These are phyloP conservation scores for Theileria annulata DNA, from an alignment of 169 alveolate genomes.

Conservation along the genomic window DNA sequence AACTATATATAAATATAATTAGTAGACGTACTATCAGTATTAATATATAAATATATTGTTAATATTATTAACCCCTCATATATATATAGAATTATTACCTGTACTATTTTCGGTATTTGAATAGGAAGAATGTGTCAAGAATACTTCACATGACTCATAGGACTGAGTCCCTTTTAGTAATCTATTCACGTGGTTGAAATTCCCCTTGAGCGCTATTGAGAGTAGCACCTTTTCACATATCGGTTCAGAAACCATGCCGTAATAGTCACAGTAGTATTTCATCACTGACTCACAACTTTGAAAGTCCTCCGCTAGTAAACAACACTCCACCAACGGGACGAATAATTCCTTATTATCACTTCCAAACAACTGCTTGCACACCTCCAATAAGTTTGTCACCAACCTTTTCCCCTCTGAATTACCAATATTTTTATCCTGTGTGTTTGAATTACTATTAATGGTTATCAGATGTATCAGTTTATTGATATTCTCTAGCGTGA, in stretches of 20 bases:
- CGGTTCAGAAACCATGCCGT: constrained; percentile 38
- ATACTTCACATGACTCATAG: constrained; percentile 34
- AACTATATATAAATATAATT: too few relatives aligned
- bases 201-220: constrained; percentile 46
- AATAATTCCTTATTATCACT: constrained; percentile 39
- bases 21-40: too few relatives aligned
- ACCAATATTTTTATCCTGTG: background rate
- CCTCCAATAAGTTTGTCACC: constrained; percentile 12
- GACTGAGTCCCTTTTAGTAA: constrained; percentile 25
- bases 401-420: too few relatives aligned
- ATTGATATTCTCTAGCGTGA: constrained; percentile 32
- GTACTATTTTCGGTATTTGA: background rate
- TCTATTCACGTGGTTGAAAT: constrained; percentile 38
- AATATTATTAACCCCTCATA: too few relatives aligned
- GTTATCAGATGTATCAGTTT: background rate
- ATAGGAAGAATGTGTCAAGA: constrained; percentile 15
- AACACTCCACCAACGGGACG: constrained; percentile 54
- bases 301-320: constrained; percentile 53
- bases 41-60: too few relatives aligned
- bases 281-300: constrained; percentile 45
- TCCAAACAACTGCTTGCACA: constrained; percentile 16
- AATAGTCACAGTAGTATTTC: constrained; percentile 58
- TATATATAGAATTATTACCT: background rate
- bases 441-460: background rate
- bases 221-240: constrained; percentile 18